Conservation (phyloP, 331 rosid genomes). For the Malus hybrid region DNA sequence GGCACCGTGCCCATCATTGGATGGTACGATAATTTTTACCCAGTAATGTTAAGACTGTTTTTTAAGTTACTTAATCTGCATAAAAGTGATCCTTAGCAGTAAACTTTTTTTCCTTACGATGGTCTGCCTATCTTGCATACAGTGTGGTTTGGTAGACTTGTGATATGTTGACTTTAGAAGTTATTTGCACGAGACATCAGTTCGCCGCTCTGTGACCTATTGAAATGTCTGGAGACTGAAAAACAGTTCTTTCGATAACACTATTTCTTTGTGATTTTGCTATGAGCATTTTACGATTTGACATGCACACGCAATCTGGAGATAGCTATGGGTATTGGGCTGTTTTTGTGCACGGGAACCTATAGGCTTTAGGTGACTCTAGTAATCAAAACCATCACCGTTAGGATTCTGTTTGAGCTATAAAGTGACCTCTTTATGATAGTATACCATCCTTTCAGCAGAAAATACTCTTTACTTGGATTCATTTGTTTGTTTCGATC, state of each 20-base stretch:
- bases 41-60: not conserved
- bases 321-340: not conserved
- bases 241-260: not conserved
- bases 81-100: not conserved
- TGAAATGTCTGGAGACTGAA: not conserved
- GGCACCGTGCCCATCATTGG: slow-evolving; percentile 91
- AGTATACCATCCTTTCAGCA: too few relatives aligned
- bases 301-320: not conserved
- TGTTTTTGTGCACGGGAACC: not conserved
- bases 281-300: not conserved
- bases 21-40: slow-evolving; percentile 45
- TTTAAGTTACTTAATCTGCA: not conserved
- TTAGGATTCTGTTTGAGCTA: not conserved
- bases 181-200: not conserved
- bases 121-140: not conserved
- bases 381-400: not conserved
- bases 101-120: not conserved
- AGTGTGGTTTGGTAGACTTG: not conserved
- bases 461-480: not conserved
- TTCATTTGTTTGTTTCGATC: not conserved
- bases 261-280: not conserved
- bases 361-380: not conserved
- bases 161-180: not conserved
- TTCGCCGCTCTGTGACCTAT: not conserved
- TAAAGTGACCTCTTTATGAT: too few relatives aligned